Evolutionary conservation across 2,329 filamentous ascomycete species (phyloP), one percentile per base, ranked within the genome.

Genomic region (Fusarium pseudonygamai): DNA sequence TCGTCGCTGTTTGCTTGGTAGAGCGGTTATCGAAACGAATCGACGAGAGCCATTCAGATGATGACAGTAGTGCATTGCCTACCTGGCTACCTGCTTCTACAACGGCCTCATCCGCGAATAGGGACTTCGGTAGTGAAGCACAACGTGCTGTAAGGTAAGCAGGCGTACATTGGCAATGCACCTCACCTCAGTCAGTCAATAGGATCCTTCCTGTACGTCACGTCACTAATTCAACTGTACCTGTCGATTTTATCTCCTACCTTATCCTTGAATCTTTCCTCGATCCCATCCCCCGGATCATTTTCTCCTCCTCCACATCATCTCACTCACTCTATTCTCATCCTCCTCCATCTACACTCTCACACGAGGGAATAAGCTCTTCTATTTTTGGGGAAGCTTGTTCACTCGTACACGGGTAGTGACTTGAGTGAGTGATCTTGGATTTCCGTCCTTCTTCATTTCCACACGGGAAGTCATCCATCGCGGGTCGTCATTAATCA

Each of bases 231-330:
- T 39, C 32, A 26, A n/a, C 15, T 46, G 36, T 60, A 68, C 66
- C 56, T 68, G 66, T 56, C 50, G 49, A 68, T 46, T 66, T 45
- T 52, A 57, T 57, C 50, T 64, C 50, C 26, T 55, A 50, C 52
- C 52, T 47, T 64, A 39, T 62, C 62, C 43, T 67, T 60, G 52
- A 52, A 52, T 46, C 63, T 28, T 36, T 45, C 65, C 36, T 50
- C 42, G 46, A 50, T 45, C 53, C 42, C 55, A 32, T 47, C 30
- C 30, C 65, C 59, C 59, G 52, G 52, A 59, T 70, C 46, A 59
- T 65, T 65, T 58, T 40, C 66, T 60, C 60, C 67, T 69, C 66
- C 67, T 69, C 66, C 46, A 34, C 66, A 68, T 67, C 37, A 22
- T 39, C 32, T 34, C 32, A 47, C 43, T 67, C 45, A 43, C 28